These are phyloP conservation scores for Botryotinia narcissicola DNA, from an alignment of 2,329 filamentous ascomycete species.

Conservation along the genomic window DNA sequence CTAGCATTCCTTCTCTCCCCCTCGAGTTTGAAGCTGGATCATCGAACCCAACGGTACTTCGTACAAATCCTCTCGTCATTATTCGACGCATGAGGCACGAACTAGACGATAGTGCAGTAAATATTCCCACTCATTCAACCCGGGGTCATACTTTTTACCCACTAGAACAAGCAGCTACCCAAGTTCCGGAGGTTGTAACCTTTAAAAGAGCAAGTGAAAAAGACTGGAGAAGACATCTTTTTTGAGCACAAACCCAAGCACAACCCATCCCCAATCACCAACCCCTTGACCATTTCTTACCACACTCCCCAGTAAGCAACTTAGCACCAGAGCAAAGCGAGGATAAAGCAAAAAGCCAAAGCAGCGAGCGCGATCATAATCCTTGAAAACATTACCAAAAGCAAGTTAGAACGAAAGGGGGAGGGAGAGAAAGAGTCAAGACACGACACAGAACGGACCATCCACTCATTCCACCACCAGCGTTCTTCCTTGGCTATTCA, in stretches of 20 bases:
- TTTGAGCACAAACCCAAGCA: constrained; percentile 11
- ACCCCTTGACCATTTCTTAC: constrained; percentile 16
- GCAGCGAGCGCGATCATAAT: constrained; percentile 2
- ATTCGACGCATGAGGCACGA: neutral
- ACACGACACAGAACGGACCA: neutral
- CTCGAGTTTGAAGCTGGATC: neutral
- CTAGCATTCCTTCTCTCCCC: neutral
- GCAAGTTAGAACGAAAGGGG: neutral
- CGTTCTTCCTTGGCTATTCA: constrained; percentile 9
- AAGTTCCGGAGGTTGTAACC: neutral
- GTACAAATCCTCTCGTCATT: neutral
- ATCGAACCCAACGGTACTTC: neutral
- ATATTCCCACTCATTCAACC: neutral
- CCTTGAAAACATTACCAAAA: neutral
- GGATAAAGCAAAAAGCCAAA: constrained; percentile 11
- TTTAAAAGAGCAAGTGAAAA: constrained; percentile 9
- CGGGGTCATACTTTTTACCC: neutral
- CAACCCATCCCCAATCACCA: neutral
- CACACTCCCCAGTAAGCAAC: constrained; percentile 1
- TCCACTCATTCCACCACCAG: constrained; percentile 1
- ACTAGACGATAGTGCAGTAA: neutral
- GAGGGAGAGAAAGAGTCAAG: neutral
- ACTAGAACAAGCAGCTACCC: neutral
- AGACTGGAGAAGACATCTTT: constrained; percentile 8
- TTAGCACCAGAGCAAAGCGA: constrained; percentile 1